These are phyloP conservation scores for Ophiostoma triangulosporum DNA, from an alignment of 2,329 filamentous ascomycete genomes.

Conservation along the genomic window DNA sequence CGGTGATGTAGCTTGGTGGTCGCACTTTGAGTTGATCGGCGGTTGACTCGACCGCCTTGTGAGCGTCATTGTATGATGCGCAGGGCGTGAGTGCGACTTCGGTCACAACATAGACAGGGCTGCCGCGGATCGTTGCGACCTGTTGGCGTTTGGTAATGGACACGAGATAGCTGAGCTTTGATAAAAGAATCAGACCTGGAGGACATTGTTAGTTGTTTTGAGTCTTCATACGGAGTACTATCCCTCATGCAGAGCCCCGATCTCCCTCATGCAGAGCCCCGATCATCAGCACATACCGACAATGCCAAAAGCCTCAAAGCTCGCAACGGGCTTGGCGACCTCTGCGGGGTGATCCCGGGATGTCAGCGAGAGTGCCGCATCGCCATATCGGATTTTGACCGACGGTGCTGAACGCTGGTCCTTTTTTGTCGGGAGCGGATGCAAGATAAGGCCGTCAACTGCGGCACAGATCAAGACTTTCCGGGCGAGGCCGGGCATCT, in stretches of 20 bases:
- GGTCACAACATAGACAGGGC: constrained; percentile 73
- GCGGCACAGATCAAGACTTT: constrained; percentile 72
- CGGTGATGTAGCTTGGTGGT: constrained; percentile 21
- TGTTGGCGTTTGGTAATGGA: constrained; percentile 77
- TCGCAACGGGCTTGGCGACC: constrained; percentile 28
- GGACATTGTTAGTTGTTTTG: background rate
- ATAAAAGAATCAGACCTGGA: constrained; percentile 73
- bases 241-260: no score
- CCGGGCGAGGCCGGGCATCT: constrained; percentile 64
- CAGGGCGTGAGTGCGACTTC: constrained; percentile 87
- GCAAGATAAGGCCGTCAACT: constrained; percentile 69
- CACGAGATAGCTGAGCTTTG: constrained; percentile 69
- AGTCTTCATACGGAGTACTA: no score
- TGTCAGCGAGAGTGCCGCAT: constrained; percentile 32
- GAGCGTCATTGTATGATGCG: constrained; percentile 60
- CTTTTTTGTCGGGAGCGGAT: constrained; percentile 52
- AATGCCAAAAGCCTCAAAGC: constrained; percentile 47
- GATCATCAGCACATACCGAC: constrained; percentile 31
- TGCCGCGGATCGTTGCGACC: constrained; percentile 74
- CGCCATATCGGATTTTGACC: constrained; percentile 58
- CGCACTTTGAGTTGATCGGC: constrained; percentile 26
- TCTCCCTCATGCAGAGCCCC: no score
- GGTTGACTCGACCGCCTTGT: constrained; percentile 54
- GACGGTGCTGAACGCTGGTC: constrained; percentile 39
- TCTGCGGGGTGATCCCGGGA: constrained; percentile 34